Conservation (phyloP, 352 stramenopile genomes). For the Globisporangium sylvaticum region DNA sequence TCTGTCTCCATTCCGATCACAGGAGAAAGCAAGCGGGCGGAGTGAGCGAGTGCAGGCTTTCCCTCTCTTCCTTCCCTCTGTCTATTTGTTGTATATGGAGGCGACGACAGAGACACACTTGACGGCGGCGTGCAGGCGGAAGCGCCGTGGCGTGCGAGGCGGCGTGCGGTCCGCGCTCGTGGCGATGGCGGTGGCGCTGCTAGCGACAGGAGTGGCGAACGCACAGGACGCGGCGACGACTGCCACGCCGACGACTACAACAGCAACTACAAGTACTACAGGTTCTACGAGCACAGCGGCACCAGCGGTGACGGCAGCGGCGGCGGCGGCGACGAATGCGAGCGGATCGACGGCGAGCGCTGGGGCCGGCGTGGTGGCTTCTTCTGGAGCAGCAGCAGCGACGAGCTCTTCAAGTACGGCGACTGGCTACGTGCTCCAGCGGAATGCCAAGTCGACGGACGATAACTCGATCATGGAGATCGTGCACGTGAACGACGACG, state of each 20-base stretch:
- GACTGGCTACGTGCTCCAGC: slow-evolving; percentile 29
- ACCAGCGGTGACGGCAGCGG: background rate
- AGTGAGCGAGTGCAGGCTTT: background rate
- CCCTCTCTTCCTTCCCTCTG: background rate
- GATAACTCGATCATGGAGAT: slow-evolving; percentile 21
- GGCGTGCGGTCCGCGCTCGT: background rate
- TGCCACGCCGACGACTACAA: too few relatives aligned
- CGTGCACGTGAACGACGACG: slow-evolving; percentile 10
- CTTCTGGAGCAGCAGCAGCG: background rate
- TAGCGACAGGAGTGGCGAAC: background rate
- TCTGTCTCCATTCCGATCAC: background rate
- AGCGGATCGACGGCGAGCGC: background rate
- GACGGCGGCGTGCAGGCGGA: background rate
- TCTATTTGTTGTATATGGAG: background rate
- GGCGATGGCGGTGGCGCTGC: background rate
- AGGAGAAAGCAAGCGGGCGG: background rate
- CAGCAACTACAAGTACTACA: background rate
- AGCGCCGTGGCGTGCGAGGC: background rate
- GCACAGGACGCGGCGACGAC: background rate
- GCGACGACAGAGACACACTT: background rate
- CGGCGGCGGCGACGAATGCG: background rate
- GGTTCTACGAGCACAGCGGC: background rate
- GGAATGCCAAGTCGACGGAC: slow-evolving; percentile 4
- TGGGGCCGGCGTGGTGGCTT: background rate
- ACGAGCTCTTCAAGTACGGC: slow-evolving; percentile 1